Base-by-base conservation (phyloP, 2,329 filamentous ascomycete species). In the Parastagonospora avenae region DNA sequence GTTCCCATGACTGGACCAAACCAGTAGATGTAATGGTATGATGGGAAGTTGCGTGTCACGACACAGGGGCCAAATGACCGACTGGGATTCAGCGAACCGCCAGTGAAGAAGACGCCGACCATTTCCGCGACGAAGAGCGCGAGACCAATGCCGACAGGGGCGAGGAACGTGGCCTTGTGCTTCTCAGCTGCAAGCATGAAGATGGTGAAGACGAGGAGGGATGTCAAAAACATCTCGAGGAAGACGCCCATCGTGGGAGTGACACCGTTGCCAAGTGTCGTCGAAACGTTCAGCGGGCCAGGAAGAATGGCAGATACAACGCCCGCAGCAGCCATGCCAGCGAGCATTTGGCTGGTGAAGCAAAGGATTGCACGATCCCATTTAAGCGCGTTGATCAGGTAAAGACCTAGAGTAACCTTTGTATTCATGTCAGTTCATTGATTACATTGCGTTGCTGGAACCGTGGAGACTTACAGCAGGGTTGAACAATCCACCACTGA, bases 101-200 rank as follows among this genome's bases (percentile, higher is more conserved):
- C 76, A 0, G 76, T 79, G 57, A 70, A 78, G 54, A 71, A 76
- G 0, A 78, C 74, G 12, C 73, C 80, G 4, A 77, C 73, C 42
- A 85, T 55, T 50, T 84, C 79, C 0, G 77, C 76, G 37, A 91
- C 80, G 69, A 91, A 91, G 46, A 91, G 79, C 0, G 87, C 79
- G 2, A 90, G 72, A 1, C 89, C 89, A 59, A 92, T 90, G 10
- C 86, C 87, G 3, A 91, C 75, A 0, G 89, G 88, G 0, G 88
- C 88, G 1, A 91, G 74, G 65, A 81, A 90, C 0, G 88, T 91
- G 2, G 84, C 84, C 38, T 86, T 85, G 70, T 91, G 87, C 74
- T 91, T 91, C 68, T 90, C 87, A 4, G 85, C 83, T 0, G 87
- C 87, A 38, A 90, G 78, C 82, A 90, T 87, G 60, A 75, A 74